phyloP scores from a whole-genome alignment of 2,329 filamentous ascomycete species.

The Metarhizium robertsii region DNA sequence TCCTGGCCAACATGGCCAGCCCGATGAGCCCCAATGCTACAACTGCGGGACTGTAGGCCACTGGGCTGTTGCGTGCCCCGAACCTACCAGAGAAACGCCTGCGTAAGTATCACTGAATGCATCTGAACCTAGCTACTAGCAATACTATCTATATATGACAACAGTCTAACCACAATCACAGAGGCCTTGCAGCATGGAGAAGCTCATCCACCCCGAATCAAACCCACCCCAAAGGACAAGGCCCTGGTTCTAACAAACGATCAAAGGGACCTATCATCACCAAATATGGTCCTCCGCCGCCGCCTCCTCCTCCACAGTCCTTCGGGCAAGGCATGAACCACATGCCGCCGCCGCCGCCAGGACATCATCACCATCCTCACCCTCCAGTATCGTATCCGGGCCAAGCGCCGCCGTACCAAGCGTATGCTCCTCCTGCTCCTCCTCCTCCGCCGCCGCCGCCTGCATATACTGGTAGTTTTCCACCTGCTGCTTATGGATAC shows the following conservation, averaged over 20 bases:
- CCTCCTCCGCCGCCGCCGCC: conserved; percentile 5
- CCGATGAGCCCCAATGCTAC: conserved; percentile 37
- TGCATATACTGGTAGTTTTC: conserved; percentile 13
- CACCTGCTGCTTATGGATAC: conserved; percentile 13
- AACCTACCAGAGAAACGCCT: conserved; percentile 36
- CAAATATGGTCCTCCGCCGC: conserved; percentile 20
- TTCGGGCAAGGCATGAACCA: conserved; percentile 7
- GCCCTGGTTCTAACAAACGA: conserved; percentile 19
- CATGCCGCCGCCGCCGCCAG: conserved; percentile 16
- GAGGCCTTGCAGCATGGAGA: conserved; percentile 28
- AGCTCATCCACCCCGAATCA: conserved; percentile 19
- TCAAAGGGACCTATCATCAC: conserved; percentile 25
- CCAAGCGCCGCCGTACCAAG: conserved; percentile 16
- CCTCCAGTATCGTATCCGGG: conserved; percentile 13
- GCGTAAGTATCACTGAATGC: conserved; percentile 32
- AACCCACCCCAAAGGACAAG: conserved; percentile 18
- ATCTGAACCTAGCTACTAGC: not conserved
- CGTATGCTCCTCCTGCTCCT: conserved; percentile 9
- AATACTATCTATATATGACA: not conserved
- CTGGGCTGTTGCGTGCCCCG: conserved; percentile 43
- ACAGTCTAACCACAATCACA: conserved; percentile 10
- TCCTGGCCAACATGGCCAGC: conserved; percentile 17
- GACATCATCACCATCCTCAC: conserved; percentile 14
- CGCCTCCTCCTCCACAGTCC: conserved; percentile 7
- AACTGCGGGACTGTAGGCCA: conserved; percentile 43